These are phyloP conservation scores for Verticillium alfalfae DNA, from an alignment of 2,329 filamentous ascomycete species.

Conservation along the genomic window DNA sequence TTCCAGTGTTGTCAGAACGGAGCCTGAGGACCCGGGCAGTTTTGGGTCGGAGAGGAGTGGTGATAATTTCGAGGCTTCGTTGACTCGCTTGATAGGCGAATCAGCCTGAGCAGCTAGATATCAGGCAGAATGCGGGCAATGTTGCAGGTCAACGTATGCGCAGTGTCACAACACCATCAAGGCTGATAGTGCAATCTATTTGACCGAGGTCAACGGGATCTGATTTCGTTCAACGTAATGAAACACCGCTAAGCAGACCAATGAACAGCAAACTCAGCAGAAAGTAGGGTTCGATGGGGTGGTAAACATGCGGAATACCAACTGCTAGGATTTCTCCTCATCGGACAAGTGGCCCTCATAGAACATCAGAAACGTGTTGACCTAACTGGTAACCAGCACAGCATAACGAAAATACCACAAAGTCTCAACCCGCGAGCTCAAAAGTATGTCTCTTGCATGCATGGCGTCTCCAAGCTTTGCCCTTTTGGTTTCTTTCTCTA, in stretches of 20 bases:
- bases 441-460: too few species aligned
- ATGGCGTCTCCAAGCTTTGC: too few species aligned
- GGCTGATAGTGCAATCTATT: background rate
- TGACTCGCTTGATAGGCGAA: background rate
- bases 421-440: too few species aligned
- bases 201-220: background rate
- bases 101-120: background rate
- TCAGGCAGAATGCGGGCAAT: background rate
- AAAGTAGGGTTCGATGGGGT: too few species aligned
- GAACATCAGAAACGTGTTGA: too few species aligned
- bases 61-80: background rate
- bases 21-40: background rate
- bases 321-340: too few species aligned
- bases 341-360: too few species aligned
- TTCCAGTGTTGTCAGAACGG: background rate
- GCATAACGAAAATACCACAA: too few species aligned
- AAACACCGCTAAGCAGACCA: background rate
- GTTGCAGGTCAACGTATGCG: background rate
- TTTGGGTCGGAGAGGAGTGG: background rate
- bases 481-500: too few species aligned
- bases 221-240: background rate
- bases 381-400: too few species aligned
- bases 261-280: too few species aligned
- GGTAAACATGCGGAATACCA: too few species aligned
- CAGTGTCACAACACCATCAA: background rate